Base-by-base conservation (phyloP, 768 basidiomycete species). In the Nidularia pulvinata region DNA sequence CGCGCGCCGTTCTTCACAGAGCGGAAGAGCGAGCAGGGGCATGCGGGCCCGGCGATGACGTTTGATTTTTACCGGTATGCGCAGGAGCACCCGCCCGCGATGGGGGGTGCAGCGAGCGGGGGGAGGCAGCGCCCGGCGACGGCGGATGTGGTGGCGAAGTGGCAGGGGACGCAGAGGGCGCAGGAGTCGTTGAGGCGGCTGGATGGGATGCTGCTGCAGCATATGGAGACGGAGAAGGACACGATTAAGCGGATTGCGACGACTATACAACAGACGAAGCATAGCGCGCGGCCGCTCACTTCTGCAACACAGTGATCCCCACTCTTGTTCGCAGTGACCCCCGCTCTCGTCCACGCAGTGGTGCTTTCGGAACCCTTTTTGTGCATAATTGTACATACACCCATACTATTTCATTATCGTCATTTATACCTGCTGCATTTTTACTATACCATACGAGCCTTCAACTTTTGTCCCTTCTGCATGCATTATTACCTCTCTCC, bases 151-250 rank as follows among this genome's bases (percentile, higher is more conserved):
- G 69, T 74, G 50, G 60, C 64, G 34, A 64, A 60, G 42, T 71
- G 72, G 65, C 61, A 66, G 54, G 63, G 61, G 34, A 70, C 68
- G 49, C 71, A 75, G 58, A 71, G 65, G 43, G 78, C 77, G 55
- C 74, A 83, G 58, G 85, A 88, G 67, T 84, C 84, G 32, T 65
- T 86, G 55, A 76, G 71, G 69, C 82, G 77, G 69, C 70, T 93
- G 58, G 90, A 93, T 65, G 91, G 90, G 56, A 80, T 94, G 83
- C 71, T 94, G 50, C 71, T 85, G 51, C 85, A 88, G 66, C 92
- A 94, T 65, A 88, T 93, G 75, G 88, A 89, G 70, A 79, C 85
- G 50, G 92, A 94, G 71, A 85, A 84, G 72, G 88, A 91, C 62
- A 85, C 83, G 34, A 77, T 94, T 61, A 88, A 82, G 72, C 78